A percentile compares a stretch with the other conserved stretches of the same genome.
Conservation (phyloP, 306 rosid genomes). For the Citrullus colocynthis region DNA sequence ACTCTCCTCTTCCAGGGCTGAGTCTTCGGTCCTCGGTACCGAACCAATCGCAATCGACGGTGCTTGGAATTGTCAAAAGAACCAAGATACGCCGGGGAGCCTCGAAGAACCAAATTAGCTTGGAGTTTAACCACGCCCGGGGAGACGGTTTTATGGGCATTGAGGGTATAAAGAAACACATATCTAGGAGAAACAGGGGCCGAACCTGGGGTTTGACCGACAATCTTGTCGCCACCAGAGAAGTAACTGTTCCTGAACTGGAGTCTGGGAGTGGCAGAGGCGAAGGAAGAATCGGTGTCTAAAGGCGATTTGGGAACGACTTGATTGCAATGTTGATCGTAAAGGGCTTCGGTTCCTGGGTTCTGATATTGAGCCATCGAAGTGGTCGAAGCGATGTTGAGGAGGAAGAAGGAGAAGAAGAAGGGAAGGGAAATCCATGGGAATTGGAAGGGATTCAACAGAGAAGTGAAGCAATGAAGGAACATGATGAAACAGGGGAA, state of each 20-base stretch:
- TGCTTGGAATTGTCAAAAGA: conserved; percentile 3
- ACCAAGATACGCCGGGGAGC: not conserved
- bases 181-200: not conserved
- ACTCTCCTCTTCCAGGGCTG: conserved; percentile 5
- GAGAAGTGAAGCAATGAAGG: not conserved
- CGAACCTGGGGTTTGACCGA: conserved; percentile 17
- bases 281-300: not conserved
- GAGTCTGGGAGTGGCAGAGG: conserved; percentile 6
- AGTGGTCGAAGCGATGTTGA: conserved; percentile 12
- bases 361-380: not conserved
- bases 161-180: conserved; percentile 13
- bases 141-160: conserved; percentile 12
- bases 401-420: conserved; percentile 9
- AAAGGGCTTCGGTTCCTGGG: conserved; percentile 11
- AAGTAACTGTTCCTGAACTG: conserved; percentile 32
- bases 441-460: not conserved
- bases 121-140: conserved; percentile 24
- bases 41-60: conserved; percentile 22
- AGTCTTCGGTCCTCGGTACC: conserved; percentile 25
- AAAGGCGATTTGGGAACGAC: conserved; percentile 28
- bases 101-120: conserved; percentile 25
- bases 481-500: not conserved
- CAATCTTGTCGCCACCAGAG: conserved; percentile 44
- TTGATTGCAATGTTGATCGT: conserved; percentile 36
- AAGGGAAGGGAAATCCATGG: conserved; percentile 8